These are phyloP conservation scores for Blepharisma undulans DNA, from an alignment of 169 alveolate genomes.

Conservation along the genomic window DNA sequence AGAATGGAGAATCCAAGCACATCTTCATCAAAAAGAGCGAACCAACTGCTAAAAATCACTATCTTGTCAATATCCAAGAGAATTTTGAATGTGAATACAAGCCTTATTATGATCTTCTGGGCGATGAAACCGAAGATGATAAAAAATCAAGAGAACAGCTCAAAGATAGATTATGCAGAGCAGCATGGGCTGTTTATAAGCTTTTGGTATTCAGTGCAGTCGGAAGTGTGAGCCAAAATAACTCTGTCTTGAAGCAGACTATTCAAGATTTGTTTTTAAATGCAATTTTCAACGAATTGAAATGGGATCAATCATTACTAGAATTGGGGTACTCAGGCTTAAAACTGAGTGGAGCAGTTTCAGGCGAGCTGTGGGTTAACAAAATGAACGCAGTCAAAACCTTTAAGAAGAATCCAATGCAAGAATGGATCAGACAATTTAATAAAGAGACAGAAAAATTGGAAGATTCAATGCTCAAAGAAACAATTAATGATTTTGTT, in stretches of 20 bases:
- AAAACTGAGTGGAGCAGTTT: background rate
- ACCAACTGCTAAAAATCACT: background rate
- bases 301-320: no score
- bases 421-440: slow-evolving; percentile 27
- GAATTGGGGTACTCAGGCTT: background rate
- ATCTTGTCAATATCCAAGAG: background rate
- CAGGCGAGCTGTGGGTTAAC: slow-evolving; percentile 21
- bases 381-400: background rate
- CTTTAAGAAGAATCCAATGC: slow-evolving; percentile 28
- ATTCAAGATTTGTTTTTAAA: slow-evolving; percentile 26
- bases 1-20: background rate
- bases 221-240: background rate
- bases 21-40: background rate
- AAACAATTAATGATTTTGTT: background rate
- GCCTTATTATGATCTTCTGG: background rate
- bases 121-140: background rate
- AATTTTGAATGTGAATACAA: background rate
- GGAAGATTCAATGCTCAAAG: background rate
- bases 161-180: background rate
- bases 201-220: background rate
- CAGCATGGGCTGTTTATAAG: slow-evolving; percentile 20
- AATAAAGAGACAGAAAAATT: background rate
- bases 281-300: background rate
- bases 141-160: background rate
- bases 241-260: background rate